These are phyloP conservation scores for Coniophora puteana DNA, from an alignment of 1,284 basidiomycete genomes.

Conservation along the genomic window DNA sequence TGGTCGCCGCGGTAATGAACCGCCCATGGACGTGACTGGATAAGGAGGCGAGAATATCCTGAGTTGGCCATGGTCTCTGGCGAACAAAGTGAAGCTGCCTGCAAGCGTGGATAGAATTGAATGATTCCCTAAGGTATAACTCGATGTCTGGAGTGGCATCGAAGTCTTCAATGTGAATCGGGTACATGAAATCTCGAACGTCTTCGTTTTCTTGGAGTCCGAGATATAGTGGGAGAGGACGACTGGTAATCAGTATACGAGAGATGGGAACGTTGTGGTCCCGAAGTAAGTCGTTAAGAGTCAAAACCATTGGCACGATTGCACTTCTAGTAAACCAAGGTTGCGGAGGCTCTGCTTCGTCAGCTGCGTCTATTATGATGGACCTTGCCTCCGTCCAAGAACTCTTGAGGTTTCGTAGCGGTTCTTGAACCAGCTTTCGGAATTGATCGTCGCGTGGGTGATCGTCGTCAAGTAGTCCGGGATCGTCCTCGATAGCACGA, in stretches of 20 bases:
- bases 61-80: constrained; percentile 24
- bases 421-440: constrained; percentile 12
- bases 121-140: constrained; percentile 12
- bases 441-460: constrained; percentile 20
- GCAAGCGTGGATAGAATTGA: constrained; percentile 10
- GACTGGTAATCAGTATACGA: constrained; percentile 14
- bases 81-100: constrained; percentile 16
- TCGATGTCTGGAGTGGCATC: constrained; percentile 17
- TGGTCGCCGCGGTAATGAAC: constrained; percentile 25
- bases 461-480: constrained; percentile 16
- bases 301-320: constrained; percentile 16
- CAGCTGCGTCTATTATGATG: constrained; percentile 18
- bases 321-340: too few relatives aligned
- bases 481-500: constrained; percentile 12
- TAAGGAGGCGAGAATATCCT: constrained; percentile 15
- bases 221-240: constrained; percentile 15
- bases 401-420: constrained; percentile 2
- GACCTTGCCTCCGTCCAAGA: constrained; percentile 2
- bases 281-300: constrained; percentile 16
- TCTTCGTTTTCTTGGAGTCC: constrained; percentile 6
- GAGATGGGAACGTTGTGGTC: constrained; percentile 8
- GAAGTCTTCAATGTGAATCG: constrained; percentile 15
- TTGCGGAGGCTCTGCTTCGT: too few relatives aligned
- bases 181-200: constrained; percentile 3
- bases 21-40: constrained; percentile 20